Evolutionary conservation across 73 alveolate genomes (phyloP), one percentile per base, ranked within the genome.

Genomic region (Stentor coeruleus): DNA sequence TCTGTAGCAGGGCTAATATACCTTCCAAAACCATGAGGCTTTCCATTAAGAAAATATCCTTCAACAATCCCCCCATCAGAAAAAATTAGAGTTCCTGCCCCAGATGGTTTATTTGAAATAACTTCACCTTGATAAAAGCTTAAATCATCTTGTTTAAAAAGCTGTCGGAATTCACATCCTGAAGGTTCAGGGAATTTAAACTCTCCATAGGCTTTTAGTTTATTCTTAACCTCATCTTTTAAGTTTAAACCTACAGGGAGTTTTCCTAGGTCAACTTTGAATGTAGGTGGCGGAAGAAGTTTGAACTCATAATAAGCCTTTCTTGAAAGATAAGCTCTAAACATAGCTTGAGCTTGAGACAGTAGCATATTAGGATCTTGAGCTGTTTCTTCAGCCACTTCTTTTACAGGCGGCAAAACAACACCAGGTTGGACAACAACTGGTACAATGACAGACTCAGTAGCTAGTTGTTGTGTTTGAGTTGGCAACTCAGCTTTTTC

Each of bases 1-100:
- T 89, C 88, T 0, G 93, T 92, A 40, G 14, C 14, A 37, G 14
- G 28, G 39, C 28, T 26, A n/a, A 75, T 36, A 20, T n/a, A 14
- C 20, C 35, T 75, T 0, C 83, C 83, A n/a, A 37, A 20, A 14
- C 85, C 85, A 31, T 77, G 39, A n/a, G 11, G 15, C 20, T 49
- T 49, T n/a, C 38, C 85, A 6, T 77, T 57, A 1, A 38, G n/a
- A 15, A 36, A 33, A 0, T 58, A 28, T 2, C 83, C 83, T 49
- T 49, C 66, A 20, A 11, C 6, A 20, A 49, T 11, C 6, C 20
- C 66, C 28, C 66, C 66, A 11, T 20, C 66, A 49, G 66, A 49
- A 20, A 20, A 11, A 11, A 49, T 6, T 20, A 49, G 6, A 49
- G 28, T 49, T 6, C 66, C 66, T 49, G 66, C 6, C 66, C 66